Evolutionary conservation across 306 rosid species (phyloP), one percentile per base, ranked within the genome.

Genomic region (Vicia villosa): DNA sequence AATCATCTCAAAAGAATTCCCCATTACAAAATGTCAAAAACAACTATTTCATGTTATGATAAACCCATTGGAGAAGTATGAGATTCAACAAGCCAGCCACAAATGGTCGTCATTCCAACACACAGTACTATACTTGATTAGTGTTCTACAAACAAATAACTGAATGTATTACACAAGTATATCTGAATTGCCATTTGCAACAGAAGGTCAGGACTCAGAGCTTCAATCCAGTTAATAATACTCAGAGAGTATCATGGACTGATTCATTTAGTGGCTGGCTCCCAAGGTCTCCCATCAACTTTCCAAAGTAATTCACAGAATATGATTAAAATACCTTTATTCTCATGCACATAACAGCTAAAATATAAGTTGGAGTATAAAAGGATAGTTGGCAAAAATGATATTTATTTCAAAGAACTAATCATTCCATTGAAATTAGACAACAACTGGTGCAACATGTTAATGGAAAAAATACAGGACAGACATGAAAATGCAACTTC

Each of bases 201-300:
- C 40, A 22, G 61, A 47, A 54, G 28, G 57, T 46, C 49, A 16
- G 45, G 26, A 52, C 38, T 73, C 62, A 68, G 55, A 34, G 7
- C 63, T 24, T 50, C 67, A 34, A 15, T 46, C 37, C n/a, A 75
- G 11, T 58, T 20, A 20, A 62, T 54, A 26, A 17, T 13, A 54
- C 21, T 74, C 66, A 54, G 19, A n/a, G n/a, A 26, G 50, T 36
- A 63, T 37, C 17, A 30, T 26, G 14, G 54, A 66, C 32, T 28
- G 51, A 52, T 72, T 66, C 19, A 57, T 52, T 58, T 65, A 17
- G 45, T 66, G 10, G 37, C 62, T 56, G 70, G 21, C 59, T 10
- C 10, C 13, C n/a, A n/a, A 94, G 84, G 69, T 81, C 88, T 76
- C 64, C 70, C 34, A 47, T 52, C 22, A 32, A 61, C 42, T 63